A percentile compares a stretch with the other conserved stretches of the same genome.
phyloP scores from a whole-genome alignment of 495 filamentous ascomycete genomes.

The Penicillium odoratum region DNA sequence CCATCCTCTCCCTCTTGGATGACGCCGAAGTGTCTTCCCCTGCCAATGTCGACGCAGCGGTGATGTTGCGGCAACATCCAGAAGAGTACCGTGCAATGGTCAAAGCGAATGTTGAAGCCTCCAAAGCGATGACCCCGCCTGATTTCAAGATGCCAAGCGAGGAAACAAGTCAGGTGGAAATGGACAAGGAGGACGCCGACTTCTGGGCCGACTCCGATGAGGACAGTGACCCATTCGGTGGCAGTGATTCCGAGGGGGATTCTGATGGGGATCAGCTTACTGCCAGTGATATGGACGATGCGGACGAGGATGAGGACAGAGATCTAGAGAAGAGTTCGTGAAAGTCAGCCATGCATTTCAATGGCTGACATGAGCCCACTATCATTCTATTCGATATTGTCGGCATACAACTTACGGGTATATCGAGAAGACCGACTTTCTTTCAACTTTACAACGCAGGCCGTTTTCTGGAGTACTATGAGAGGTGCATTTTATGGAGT shows the following conservation, averaged over 20 bases:
- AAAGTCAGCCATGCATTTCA: background rate
- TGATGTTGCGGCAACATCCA: constrained; percentile 75
- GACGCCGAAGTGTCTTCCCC: constrained; percentile 90
- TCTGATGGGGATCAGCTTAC: constrained; percentile 58
- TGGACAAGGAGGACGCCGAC: constrained; percentile 71
- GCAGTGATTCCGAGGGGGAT: constrained; percentile 63
- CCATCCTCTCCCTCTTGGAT: constrained; percentile 92
- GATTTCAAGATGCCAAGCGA: constrained; percentile 79
- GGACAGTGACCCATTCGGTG: constrained; percentile 75
- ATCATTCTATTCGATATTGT: background rate
- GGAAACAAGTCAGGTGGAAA: constrained; percentile 58
- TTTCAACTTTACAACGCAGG: background rate
- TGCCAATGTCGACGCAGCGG: constrained; percentile 91
- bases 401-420: background rate
- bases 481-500: background rate
- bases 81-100: constrained; percentile 68
- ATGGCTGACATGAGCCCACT: background rate
- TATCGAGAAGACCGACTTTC: background rate
- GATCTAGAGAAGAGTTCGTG: background rate
- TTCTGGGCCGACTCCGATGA: constrained; percentile 83
- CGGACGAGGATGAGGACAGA: constrained; percentile 10
- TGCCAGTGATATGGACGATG: constrained; percentile 52
- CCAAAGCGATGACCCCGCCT: constrained; percentile 68
- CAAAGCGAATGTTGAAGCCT: constrained; percentile 65
- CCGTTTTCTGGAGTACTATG: background rate